Base-by-base conservation (phyloP, 73 alveolate genomes). In the Paraurostyla sp. region DNA sequence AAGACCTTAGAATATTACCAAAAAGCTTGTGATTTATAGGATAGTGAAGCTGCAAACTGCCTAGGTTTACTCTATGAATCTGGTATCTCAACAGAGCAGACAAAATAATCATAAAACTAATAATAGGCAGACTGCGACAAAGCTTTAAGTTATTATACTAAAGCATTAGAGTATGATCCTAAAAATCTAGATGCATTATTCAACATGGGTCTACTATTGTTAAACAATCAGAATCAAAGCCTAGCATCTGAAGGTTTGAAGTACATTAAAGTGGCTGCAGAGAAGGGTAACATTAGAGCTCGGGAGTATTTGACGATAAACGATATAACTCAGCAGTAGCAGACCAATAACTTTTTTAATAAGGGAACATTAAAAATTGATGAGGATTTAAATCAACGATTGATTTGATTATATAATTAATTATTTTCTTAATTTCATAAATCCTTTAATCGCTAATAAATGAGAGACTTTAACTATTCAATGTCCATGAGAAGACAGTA, bases 61-160 rank as follows among this genome's bases (percentile, higher is more conserved):
- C 62, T 78, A 25, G 89, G 80, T 27, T 54, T 78, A 32, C 27
- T 78, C 22, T 78, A 78, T 54, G 89, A 78, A 40, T n/a, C 15
- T 7, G 76, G 89, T n/a, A n/a, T n/a, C n/a, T n/a, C n/a, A n/a
- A n/a, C n/a, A n/a, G n/a, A n/a, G n/a, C n/a, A n/a, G n/a, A n/a
- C n/a, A n/a, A n/a, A n/a, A n/a, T n/a, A n/a, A 35, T 23, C 41
- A 36, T 56, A 35, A 9, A 13, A 23, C n/a, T 38, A 30, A 18
- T 30, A 38, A 2, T 22, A 23, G 7, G 38, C 38, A 18, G 38
- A 65, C 25, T 0, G 35, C 1, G 58, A 65, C 3, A 40, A 36
- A 65, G 82, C 82, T 16, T 6, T 38, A 22, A 16, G 25, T 16
- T 36, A 65, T 38, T 65, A 65, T 22, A 4, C 16, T 2, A 0